Conservation (phyloP, 192 early-diverging fungal species). For the Gonapodya prolifera region DNA sequence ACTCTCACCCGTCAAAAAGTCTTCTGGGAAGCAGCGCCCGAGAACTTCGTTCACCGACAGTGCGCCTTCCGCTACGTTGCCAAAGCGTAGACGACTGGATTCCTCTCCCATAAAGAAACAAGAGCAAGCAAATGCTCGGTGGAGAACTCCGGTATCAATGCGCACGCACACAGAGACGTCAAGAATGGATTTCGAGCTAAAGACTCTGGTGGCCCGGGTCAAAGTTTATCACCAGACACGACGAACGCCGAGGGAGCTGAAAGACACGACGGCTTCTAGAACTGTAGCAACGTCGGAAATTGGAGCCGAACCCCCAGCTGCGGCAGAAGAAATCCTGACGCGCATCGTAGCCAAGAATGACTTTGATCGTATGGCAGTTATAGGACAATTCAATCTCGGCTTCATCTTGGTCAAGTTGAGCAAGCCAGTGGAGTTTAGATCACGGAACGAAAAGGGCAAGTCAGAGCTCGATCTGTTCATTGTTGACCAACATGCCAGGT, state of each 20-base stretch:
- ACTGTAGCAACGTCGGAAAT: conserved; percentile 31
- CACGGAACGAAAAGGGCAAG: conserved; percentile 16
- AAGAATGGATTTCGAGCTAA: not conserved
- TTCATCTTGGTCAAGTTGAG: conserved; percentile 72
- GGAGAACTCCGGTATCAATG: not conserved
- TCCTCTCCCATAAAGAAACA: not conserved
- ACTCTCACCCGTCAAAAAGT: not conserved
- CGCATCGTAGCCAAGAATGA: conserved; percentile 60
- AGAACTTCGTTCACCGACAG: not conserved
- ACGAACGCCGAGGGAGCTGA: not conserved
- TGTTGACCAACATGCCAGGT: conserved; percentile 92
- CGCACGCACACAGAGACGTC: not conserved
- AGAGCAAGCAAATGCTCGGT: not conserved
- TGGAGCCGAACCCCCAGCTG: not conserved
- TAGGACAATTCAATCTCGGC: conserved; percentile 96
- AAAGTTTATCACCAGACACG: not conserved
- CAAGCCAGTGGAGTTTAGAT: not conserved
- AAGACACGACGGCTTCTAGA: conserved; percentile 1
- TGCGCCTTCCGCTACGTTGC: not conserved
- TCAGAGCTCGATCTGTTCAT: conserved; percentile 62
- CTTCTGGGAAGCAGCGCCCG: not conserved
- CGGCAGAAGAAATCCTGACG: conserved; percentile 27
- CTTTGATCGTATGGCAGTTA: conserved; percentile 68
- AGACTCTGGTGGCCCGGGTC: not conserved
- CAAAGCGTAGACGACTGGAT: not conserved